Evolutionary conservation across 768 basidiomycete species (phyloP), one percentile per base, ranked within the genome.

Genomic region (Hirschioporus abietinus): DNA sequence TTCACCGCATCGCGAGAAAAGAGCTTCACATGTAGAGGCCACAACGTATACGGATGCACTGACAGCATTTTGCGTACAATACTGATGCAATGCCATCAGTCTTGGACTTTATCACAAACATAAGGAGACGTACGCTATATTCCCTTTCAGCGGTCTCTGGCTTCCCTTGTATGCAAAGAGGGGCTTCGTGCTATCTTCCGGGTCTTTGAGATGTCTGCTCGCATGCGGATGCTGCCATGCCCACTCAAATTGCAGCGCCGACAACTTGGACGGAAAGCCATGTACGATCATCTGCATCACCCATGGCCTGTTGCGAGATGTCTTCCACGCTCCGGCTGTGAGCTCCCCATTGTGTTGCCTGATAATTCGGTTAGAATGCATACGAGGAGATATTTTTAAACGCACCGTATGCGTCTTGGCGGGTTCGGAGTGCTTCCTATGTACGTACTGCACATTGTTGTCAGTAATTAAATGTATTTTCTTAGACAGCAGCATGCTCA

Each of bases 321-420:
- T 93, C 75, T 85, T 89, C 75, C 79, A 81, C 10, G 91, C 92
- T 20, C 92, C 92, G 71, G 86, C 84, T 0, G 82, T 77, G 65
- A 93, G 75, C 74, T 90, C 86, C 30, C 92, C 92, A 76, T 95
- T 95, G 74, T 95, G 92, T 71, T 93, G 92, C 27, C 91, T 87
- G 64, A 30, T 30, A 30, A 24, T 10, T 63, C n/a, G 35, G 24
- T n/a, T 63, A 23, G 61, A 64, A 24, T 60, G 60, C 20, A 35
- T 27, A 23, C 17, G 35, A 35, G 59, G 63, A 10, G 27, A 58
- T 34, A 3, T 15, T 52, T 5, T 52, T 2, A 5, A 57, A 68
- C 76, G 18, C 68, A 87, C 86, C 87, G 80, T 35, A 90, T 86
- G 30, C 88, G 82, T 59, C 86, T 81, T 30, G 86, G 86, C 63